These are phyloP conservation scores for Lactarius trivialis DNA, from an alignment of 768 basidiomycete genomes.

Conservation along the genomic window DNA sequence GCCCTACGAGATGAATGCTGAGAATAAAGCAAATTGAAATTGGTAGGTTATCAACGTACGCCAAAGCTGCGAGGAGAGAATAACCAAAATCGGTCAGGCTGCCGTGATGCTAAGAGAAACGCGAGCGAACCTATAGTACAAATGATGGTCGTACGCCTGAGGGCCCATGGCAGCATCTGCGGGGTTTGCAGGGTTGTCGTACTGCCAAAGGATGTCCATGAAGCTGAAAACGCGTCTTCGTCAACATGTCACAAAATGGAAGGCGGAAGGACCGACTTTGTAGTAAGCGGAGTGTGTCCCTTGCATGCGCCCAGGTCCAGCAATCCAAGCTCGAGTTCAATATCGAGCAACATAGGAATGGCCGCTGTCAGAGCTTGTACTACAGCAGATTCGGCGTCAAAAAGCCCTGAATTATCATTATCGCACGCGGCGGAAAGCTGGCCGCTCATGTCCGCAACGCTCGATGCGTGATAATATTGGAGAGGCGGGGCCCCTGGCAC, in stretches of 20 bases:
- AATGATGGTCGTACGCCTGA: conserved; percentile 70
- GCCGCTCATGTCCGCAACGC: background rate
- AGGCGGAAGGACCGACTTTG: conserved; percentile 6
- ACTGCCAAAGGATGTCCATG: conserved; percentile 79
- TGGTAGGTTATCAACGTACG: conserved; percentile 31
- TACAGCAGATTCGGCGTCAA: background rate
- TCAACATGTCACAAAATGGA: background rate
- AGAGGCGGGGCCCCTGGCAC: background rate
- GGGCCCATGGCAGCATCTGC: conserved; percentile 62
- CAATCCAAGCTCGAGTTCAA: background rate
- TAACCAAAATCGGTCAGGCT: background rate
- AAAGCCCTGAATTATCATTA: conserved; percentile 6
- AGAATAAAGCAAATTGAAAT: background rate
- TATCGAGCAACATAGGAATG: conserved; percentile 4
- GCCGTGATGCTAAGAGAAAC: background rate
- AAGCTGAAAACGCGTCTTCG: conserved; percentile 41
- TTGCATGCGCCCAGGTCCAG: conserved; percentile 3
- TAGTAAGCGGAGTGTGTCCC: conserved; percentile 4
- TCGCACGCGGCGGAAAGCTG: background rate
- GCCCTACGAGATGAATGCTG: conserved; percentile 39
- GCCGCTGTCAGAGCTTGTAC: conserved; percentile 7
- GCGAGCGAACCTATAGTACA: conserved; percentile 60
- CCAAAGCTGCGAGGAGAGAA: conserved; percentile 42
- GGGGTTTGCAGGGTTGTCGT: conserved; percentile 63
- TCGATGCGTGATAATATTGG: background rate